Evolutionary conservation across 352 stramenopile genomes (phyloP), one percentile per base, ranked within the genome.

Genomic region (Pythium chondricola): DNA sequence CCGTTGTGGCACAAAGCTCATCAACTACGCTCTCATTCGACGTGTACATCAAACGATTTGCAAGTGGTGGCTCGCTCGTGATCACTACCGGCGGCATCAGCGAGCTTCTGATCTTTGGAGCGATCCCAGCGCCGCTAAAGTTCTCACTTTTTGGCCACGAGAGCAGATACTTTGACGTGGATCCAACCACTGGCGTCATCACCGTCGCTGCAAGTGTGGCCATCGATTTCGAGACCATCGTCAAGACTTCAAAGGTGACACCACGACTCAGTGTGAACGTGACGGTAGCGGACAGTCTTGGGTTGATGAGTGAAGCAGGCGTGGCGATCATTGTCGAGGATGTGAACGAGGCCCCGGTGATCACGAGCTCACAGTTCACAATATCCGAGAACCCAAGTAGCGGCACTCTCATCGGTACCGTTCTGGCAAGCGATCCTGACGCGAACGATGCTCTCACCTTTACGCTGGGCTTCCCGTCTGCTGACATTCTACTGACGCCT

Each of bases 261-360:
- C 50, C 51, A 20, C 50, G 40, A 1, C 43, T 65, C 18, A 54
- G 17, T 2, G 30, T 60, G 37, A 14, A 18, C 3, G 47, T 83
- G 20, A 63, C 48, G 22, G 61, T 71, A 6, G 65, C 65, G 0
- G 74, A 85, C 24, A 66, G 39, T 30, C 36, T 43, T 11, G 66
- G 71, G 5, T 50, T 80, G 13, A 63, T 61, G 21, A 61, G 56
- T 25, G 71, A 85, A 21, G 57, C 61, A 0, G 43, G 27, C 0
- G 6, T 85, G 22, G 62, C 36, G 1, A 46, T 83, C 2, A 65
- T 69, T 43, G 45, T 85, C n/a, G 66, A 83, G 11, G 46, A 85
- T 35, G 69, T 69, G 0, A 85, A 83, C 36, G 74, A 85, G 24
- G 9, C 53, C 11, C 74, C 74, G 5, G 14, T 35, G 0, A 63